Conservation (phyloP, 208 protist species). For the Wallacemonas rigidus region DNA sequence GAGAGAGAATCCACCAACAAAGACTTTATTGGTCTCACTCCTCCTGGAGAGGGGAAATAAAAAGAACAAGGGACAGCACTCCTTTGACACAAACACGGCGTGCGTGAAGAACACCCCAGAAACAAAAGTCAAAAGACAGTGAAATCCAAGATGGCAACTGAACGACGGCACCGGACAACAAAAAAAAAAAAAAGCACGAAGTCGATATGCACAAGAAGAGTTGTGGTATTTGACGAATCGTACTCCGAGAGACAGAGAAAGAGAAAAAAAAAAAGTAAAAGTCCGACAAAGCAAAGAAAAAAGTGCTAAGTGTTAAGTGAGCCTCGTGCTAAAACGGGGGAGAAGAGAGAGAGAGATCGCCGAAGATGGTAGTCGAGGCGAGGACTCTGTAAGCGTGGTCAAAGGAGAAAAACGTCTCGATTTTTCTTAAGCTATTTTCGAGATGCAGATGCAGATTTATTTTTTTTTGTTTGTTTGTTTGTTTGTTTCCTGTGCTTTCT, state of each 20-base stretch:
- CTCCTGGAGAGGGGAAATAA: slow-evolving; percentile 4
- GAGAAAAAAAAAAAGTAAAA: slow-evolving; percentile 9
- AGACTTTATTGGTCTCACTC: too few species aligned
- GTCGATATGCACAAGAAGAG: background rate
- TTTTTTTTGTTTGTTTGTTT: slow-evolving; percentile 5
- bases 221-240: background rate
- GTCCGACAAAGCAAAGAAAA: slow-evolving; percentile 9
- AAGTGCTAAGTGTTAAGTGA: slow-evolving; percentile 15
- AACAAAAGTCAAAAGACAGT: slow-evolving; percentile 2
- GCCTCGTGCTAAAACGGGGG: too few species aligned
- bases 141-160: background rate
- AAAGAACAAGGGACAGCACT: slow-evolving; percentile 8
- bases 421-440: background rate
- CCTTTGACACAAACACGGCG: too few species aligned
- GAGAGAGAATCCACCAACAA: too few species aligned
- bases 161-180: background rate
- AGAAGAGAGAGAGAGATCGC: background rate
- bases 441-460: background rate
- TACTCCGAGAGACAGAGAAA: slow-evolving; percentile 3
- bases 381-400: too few species aligned
- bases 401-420: too few species aligned
- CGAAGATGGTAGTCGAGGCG: too few species aligned
- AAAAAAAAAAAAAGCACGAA: slow-evolving; percentile 20
- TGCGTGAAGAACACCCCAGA: background rate
- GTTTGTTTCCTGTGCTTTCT: background rate